phyloP scores from a whole-genome alignment of 2,329 filamentous ascomycete genomes.

The Phialophora expanda region DNA sequence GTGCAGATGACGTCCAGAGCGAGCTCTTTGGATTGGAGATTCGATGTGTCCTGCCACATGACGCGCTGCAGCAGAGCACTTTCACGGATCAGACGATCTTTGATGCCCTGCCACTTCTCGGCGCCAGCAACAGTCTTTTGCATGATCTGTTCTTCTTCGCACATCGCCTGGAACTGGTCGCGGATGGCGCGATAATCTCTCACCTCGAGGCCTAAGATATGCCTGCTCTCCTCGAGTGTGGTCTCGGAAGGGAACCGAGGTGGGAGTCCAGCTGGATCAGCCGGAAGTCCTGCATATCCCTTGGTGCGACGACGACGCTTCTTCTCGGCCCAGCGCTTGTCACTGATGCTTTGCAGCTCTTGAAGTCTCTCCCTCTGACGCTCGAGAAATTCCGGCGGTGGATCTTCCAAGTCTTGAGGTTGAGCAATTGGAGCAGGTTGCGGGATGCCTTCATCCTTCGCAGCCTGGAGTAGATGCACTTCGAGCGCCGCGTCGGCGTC shows the following conservation, averaged over 20 bases:
- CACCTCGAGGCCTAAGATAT: conserved; percentile 68
- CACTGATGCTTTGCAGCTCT: conserved; percentile 63
- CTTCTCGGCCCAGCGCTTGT: conserved; percentile 65
- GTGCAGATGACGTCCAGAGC: conserved; percentile 80
- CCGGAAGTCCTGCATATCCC: conserved; percentile 70
- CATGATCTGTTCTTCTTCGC: conserved; percentile 67
- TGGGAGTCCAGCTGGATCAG: conserved; percentile 67
- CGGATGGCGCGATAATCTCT: conserved; percentile 68
- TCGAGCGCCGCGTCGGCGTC: conserved; percentile 41
- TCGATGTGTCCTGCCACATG: conserved; percentile 64
- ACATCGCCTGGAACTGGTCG: conserved; percentile 71
- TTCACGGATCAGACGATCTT: conserved; percentile 69
- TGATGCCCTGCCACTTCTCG: conserved; percentile 74
- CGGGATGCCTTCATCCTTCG: conserved; percentile 25
- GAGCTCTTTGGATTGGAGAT: conserved; percentile 66
- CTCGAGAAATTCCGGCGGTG: conserved; percentile 56
- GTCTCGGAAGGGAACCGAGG: conserved; percentile 82
- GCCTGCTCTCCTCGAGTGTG: conserved; percentile 78
- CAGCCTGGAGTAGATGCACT: conserved; percentile 40
- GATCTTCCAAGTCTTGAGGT: conserved; percentile 22
- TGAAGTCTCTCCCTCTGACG: conserved; percentile 62
- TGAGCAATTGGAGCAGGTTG: conserved; percentile 14
- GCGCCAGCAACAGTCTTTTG: conserved; percentile 79
- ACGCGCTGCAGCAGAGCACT: conserved; percentile 67
- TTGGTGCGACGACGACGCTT: conserved; percentile 72